phyloP scores from a whole-genome alignment of 331 rosid species.

The Acacia pycnantha region DNA sequence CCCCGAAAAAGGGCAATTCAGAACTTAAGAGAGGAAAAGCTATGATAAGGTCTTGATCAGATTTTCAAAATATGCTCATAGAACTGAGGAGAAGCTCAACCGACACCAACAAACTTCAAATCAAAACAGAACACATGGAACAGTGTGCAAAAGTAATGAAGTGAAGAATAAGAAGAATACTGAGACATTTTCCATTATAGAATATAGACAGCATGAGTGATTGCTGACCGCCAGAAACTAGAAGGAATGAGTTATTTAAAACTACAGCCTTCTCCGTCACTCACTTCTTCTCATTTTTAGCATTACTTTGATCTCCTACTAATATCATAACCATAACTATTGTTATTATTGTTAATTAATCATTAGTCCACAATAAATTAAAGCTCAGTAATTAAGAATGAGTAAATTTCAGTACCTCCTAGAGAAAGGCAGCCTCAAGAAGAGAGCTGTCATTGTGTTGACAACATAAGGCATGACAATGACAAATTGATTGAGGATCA shows the following conservation, averaged over 20 bases:
- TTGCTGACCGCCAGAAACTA: not conserved
- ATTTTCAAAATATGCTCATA: not conserved
- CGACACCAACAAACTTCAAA: no score
- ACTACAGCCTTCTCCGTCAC: not conserved
- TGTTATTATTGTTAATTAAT: not conserved
- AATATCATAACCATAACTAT: not conserved
- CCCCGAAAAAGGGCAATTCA: not conserved
- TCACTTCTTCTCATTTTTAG: not conserved
- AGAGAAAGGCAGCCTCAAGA: slow-evolving; percentile 79
- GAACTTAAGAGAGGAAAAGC: not conserved
- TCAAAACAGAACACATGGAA: not conserved
- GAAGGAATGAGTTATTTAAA: not conserved
- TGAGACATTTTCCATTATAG: not conserved
- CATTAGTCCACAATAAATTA: not conserved
- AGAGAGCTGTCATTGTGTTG: slow-evolving; percentile 66
- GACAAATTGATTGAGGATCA: slow-evolving; percentile 66
- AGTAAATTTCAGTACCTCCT: slow-evolving; percentile 49
- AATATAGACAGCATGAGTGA: not conserved
- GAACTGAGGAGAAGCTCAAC: no score
- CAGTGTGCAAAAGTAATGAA: not conserved
- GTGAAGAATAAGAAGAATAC: not conserved
- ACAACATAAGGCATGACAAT: slow-evolving; percentile 66
- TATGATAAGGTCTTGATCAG: not conserved
- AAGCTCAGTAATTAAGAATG: not conserved
- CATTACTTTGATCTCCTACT: not conserved